Evolutionary conservation across 208 protist genomes (phyloP), one percentile per base, ranked within the genome.

Genomic region (Leishmania guyanensis): DNA sequence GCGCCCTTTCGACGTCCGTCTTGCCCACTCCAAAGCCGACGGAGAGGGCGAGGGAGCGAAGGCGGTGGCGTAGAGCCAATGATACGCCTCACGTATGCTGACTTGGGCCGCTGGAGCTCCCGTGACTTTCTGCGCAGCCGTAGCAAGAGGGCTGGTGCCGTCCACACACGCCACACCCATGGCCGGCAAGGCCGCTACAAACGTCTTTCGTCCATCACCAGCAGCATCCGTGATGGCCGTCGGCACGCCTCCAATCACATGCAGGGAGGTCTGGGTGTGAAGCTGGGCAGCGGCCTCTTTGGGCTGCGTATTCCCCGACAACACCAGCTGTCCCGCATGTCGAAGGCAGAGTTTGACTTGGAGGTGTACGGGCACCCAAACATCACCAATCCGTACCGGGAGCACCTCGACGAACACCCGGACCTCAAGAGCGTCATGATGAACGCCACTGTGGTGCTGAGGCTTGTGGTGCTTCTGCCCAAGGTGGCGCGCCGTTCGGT

Each of bases 301-400:
- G 95, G 95, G 29, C 85, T 95, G 48, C 95, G 95, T 76, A 93
- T 96, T 58, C 91, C 95, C 1, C 87, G 92, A 0, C 93, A 98
- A 79, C 90, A 96, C 74, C 77, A 85, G 50, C 89, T 96, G 71
- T 95, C 92, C 5, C 92, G 87, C 69, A 90, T 95, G 87, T 89
- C 93, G 58, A 65, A 51, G 51, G 91, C 92, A 77, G 84, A 92
- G 78, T 95, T 90, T 66, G 95, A 98, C 2, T 60, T 96, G 53
- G 88, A 89, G 56, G 69, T 96, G 54, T 87, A 95, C 82, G 95
- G 95, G 0, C 93, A 96, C 66, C 95, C 95, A 2, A 96, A 98
- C 85, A 98, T 98, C 77, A 96, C 93, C 17, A 98, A 98, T 83
- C 95, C 95, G 17, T 98, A 98, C 79, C 90, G 95, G 29, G 86